Base-by-base conservation (phyloP, 768 basidiomycete genomes). In the Kwoniella sp. region DNA sequence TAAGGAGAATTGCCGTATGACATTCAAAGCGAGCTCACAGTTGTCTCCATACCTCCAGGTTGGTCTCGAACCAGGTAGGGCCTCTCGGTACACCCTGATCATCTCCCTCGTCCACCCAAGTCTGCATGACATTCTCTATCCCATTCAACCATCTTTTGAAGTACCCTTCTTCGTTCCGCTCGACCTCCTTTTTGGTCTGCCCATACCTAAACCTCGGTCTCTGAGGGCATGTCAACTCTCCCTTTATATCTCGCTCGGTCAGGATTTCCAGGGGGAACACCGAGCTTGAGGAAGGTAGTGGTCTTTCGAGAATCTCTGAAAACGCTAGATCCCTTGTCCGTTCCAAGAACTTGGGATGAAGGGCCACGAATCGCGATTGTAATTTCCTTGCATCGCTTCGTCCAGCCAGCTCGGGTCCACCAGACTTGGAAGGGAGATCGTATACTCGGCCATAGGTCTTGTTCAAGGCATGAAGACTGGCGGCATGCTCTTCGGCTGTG, bases 31-130 rank as follows among this genome's bases (percentile, higher is more conserved):
- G 36, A 44, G 21, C 74, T 70, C 66, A 77, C 74, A 98, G 84
- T 72, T 98, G 95, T 36, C 96, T 84, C 95, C 96, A 98, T 13
- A 99, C 96, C 83, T 98, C 94, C 30, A 99, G 81, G 76, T 98
- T 99, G 53, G 93, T 89, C 77, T 99, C 96, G 74, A 96, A 99
- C 4, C 93, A 95, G 0, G 94, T 95, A 0, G 97, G 83, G n/a
- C 97, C 85, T 37, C 74, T 58, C 1, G 65, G 66, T 61, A 63
- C 68, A n/a, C 21, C 30, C 6, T 25, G 26, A 10, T 60, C 29
- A 33, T 53, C 56, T 8, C 72, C 74, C 49, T 82, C 63, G 46
- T 70, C 72, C 9, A 74, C 46, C 51, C 88, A 90, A 17, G 81
- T 78, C 19, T 82, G 78, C 44, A 91, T 82, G 24, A 82, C 73